Percentiles rank a stretch among this genome's conserved stretches.
Conservation (phyloP, 345 rosid species). For the Syzygium grande region DNA sequence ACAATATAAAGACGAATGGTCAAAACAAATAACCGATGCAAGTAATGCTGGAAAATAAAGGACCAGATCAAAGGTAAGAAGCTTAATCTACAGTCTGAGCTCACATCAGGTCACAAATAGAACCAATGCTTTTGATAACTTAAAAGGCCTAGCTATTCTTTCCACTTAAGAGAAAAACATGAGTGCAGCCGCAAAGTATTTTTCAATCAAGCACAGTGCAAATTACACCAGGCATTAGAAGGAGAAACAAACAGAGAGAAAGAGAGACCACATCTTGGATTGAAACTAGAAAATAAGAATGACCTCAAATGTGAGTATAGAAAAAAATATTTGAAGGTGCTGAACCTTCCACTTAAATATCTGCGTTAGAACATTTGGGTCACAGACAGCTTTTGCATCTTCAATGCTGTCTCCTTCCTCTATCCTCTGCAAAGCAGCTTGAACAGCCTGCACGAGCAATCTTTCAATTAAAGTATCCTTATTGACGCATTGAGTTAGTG, state of each 20-base stretch:
- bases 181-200: background rate
- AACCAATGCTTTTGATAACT: background rate
- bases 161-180: background rate
- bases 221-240: background rate
- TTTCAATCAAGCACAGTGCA: background rate
- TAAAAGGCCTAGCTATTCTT: background rate
- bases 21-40: background rate
- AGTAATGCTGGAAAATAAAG: background rate
- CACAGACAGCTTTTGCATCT: slow-evolving; percentile 89
- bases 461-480: background rate
- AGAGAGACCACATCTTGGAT: background rate
- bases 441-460: slow-evolving; percentile 46
- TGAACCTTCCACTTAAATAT: slow-evolving; percentile 76
- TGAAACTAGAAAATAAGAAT: background rate
- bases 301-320: background rate
- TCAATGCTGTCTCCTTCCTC: slow-evolving; percentile 54
- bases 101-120: background rate
- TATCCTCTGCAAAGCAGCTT: slow-evolving; percentile 60
- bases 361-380: slow-evolving; percentile 33
- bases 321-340: background rate
- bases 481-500: background rate
- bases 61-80: background rate
- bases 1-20: background rate
- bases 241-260: background rate
- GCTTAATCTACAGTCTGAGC: background rate